Conservation (phyloP, 805 yeast species). For the Candida takata region DNA sequence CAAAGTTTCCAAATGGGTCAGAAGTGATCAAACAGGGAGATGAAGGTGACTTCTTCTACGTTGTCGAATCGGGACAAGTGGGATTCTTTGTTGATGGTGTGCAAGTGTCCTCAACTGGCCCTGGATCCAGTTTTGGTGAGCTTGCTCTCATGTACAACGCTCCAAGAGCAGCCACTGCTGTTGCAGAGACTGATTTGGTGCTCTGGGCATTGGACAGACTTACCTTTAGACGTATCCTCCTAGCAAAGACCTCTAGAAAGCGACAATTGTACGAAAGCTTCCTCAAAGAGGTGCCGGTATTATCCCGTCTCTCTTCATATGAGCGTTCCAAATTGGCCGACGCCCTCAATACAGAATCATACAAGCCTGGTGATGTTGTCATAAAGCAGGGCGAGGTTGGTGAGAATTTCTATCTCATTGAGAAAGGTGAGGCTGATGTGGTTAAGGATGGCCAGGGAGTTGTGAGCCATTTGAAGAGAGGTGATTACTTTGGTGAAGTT, state of each 20-base stretch:
- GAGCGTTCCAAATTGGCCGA: conserved; percentile 92
- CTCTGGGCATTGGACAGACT: conserved; percentile 92
- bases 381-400: conserved; percentile 84
- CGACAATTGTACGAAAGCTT: conserved; percentile 87
- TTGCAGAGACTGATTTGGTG: conserved; percentile 61
- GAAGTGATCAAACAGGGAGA: conserved; percentile 86
- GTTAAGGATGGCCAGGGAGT: conserved; percentile 51
- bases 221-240: conserved; percentile 84
- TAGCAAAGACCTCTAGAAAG: conserved; percentile 87
- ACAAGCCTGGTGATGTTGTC: conserved; percentile 63
- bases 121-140: conserved; percentile 93
- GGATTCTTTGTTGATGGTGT: conserved; percentile 64
- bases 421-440: conserved; percentile 79
- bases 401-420: conserved; percentile 66
- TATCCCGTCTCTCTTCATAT: conserved; percentile 62
- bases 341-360: conserved; percentile 76
- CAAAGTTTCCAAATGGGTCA: conserved; percentile 47
- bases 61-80: conserved; percentile 78
- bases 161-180: conserved; percentile 94
- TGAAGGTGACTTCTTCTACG: conserved; percentile 88
- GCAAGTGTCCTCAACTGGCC: conserved; percentile 67
- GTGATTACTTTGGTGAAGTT: conserved; percentile 95
- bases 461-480: conserved; percentile 56
- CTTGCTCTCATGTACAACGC: conserved; percentile 95
- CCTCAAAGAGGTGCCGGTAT: conserved; percentile 77